Base-by-base conservation (phyloP, 2,329 filamentous ascomycete species). In the Fusarium odoratissimum region DNA sequence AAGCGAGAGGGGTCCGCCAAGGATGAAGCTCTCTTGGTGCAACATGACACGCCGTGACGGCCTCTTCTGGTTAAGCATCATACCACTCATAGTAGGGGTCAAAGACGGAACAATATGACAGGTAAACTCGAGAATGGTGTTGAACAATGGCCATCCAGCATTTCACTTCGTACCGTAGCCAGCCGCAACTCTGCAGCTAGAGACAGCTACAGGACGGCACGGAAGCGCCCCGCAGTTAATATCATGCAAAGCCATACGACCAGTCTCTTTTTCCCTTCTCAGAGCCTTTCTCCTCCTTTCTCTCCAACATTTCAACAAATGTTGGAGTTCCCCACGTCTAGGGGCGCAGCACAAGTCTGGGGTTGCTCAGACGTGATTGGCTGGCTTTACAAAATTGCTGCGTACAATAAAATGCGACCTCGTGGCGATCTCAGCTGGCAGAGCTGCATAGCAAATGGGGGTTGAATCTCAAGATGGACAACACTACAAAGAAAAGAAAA, bases 401-500 rank as follows among this genome's bases (percentile, higher is more conserved):
- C 64, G 66, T 69, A 45, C 64, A 51, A 69, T 46, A 41, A 58
- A 64, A 57, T 69, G 57, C 66, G 41, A 64, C 57, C 14, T 45
- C 41, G 64, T 69, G 57, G 66, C 64, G 49, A 69, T 64, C 66
- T 64, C 64, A 69, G 66, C 68, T 57, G 44, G 57, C 41, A 59
- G 48, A 52, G 56, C 64, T 49, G 70, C 46, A 46, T 46, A 31
- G 54, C 17, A 68, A 63, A 72, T 64, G 64, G 41, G 44, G 45
- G 46, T 41, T 57, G 19, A 48, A 66, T 46, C 41, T 62, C 44
- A 40, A 35, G 25, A 57, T 28, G 16, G 41, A 48, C 35, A 54
- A 64, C 41, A 40, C 60, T 44, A 61, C 44, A 33, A 62, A 54
- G 60, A 46, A 42, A 42, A 52, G 30, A 37, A 61, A 49, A 64